These are phyloP conservation scores for Lepidopterella palustris DNA, from an alignment of 495 filamentous ascomycete species.

Conservation along the genomic window DNA sequence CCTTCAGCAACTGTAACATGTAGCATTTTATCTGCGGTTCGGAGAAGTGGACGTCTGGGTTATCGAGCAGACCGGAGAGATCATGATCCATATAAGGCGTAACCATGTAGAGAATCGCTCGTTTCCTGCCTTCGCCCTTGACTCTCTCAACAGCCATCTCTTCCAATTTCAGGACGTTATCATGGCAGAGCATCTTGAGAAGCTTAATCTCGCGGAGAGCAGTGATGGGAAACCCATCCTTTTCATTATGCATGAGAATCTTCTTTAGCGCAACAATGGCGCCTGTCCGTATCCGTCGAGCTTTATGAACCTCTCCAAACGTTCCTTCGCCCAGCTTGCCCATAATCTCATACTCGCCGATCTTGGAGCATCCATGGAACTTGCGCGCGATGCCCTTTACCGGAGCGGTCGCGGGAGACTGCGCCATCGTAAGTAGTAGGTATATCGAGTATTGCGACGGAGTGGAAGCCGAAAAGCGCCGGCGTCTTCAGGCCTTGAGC, in stretches of 20 bases:
- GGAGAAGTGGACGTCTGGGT: constrained; percentile 78
- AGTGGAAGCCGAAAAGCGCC: constrained; percentile 1
- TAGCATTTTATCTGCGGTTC: constrained; percentile 97
- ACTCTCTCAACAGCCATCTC: constrained; percentile 93
- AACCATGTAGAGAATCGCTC: constrained; percentile 95
- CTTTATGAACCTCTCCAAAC: constrained; percentile 94
- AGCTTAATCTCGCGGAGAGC: constrained; percentile 89
- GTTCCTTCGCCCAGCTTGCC: constrained; percentile 96
- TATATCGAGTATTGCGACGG: background rate
- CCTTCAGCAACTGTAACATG: constrained; percentile 87
- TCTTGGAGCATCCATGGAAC: constrained; percentile 81
- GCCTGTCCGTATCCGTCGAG: constrained; percentile 65
- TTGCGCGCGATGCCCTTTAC: constrained; percentile 37
- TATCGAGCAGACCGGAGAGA: constrained; percentile 89
- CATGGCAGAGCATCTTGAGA: constrained; percentile 85
- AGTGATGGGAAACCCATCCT: constrained; percentile 76
- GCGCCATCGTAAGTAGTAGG: constrained; percentile 35
- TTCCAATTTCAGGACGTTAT: constrained; percentile 77
- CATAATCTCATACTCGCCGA: constrained; percentile 78
- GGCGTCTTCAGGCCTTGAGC: background rate
- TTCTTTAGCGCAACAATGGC: constrained; percentile 86
- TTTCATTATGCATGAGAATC: constrained; percentile 81
- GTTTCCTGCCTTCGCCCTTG: constrained; percentile 69
- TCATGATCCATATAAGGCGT: constrained; percentile 99
- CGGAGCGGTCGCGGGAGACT: constrained; percentile 30